Percentiles rank a stretch among this genome's conserved stretches.
Evolutionary conservation across 225 moss, liverwort and hornwort genomes (phyloP).

Genomic region (Ulota crispa): DNA sequence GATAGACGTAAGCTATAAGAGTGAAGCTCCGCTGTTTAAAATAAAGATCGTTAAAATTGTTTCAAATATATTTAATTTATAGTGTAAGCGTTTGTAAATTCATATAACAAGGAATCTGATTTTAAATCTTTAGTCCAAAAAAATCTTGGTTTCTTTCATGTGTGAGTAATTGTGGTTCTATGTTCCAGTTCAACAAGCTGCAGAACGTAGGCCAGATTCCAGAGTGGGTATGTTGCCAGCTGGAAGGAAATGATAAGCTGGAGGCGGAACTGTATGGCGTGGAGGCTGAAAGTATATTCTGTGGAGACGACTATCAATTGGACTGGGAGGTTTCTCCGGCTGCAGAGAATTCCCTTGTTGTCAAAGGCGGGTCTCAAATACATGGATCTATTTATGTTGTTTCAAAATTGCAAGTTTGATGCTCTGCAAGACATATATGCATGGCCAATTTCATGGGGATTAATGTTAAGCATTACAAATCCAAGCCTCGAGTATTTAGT

Average conservation of each 20-base stretch:
- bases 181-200: constrained; percentile 80
- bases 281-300: constrained; percentile 44
- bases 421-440: constrained; percentile 1
- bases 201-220: constrained; percentile 69
- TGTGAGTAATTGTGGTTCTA: constrained; percentile 17
- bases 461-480: not conserved
- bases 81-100: too few species aligned
- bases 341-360: constrained; percentile 31
- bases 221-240: constrained; percentile 76
- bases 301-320: constrained; percentile 67
- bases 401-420: constrained; percentile 2
- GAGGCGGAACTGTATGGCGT: constrained; percentile 32
- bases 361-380: constrained; percentile 41
- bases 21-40: too few species aligned
- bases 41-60: too few species aligned
- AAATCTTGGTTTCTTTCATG: not conserved
- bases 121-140: too few species aligned
- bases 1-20: constrained; percentile 34
- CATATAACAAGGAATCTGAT: too few species aligned
- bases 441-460: not conserved
- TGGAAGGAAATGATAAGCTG: constrained; percentile 82
- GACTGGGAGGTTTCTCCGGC: constrained; percentile 76
- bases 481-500: not conserved
- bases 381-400: not conserved
- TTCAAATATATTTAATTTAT: too few species aligned